A percentile compares a stretch with the other conserved stretches of the same genome.
Evolutionary conservation across 2,329 filamentous ascomycete genomes (phyloP).

Genomic region (Cytospora chrysosperma): DNA sequence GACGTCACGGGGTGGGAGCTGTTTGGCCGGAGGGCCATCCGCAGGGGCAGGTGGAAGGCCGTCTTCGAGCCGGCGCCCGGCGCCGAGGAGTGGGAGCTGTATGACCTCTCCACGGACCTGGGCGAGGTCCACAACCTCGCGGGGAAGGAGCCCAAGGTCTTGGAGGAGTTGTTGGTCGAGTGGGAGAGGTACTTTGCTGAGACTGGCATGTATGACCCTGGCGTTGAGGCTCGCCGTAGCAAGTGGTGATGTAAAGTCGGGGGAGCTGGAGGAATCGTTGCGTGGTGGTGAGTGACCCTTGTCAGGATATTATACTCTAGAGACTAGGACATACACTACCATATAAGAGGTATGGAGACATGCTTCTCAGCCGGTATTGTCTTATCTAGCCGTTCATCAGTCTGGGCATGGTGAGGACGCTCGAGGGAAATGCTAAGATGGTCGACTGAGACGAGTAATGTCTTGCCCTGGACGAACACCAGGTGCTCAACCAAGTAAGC

Average conservation of each 20-base stretch:
- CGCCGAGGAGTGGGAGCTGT: conserved; percentile 31
- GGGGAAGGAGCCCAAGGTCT: conserved; percentile 22
- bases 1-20: conserved; percentile 37
- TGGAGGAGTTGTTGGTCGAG: conserved; percentile 15
- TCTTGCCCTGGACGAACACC: background rate
- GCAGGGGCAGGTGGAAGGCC: conserved; percentile 35
- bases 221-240: background rate
- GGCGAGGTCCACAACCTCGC: conserved; percentile 30
- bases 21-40: conserved; percentile 35
- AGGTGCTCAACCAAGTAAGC: too few relatives aligned
- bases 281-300: too few relatives aligned
- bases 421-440: too few relatives aligned
- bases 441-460: too few relatives aligned
- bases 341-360: too few relatives aligned
- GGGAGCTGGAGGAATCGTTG: background rate
- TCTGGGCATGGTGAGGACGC: too few relatives aligned
- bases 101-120: conserved; percentile 29
- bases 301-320: too few relatives aligned
- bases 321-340: too few relatives aligned
- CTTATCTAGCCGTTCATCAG: too few relatives aligned
- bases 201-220: conserved; percentile 15
- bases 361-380: too few relatives aligned
- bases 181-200: conserved; percentile 15
- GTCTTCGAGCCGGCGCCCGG: conserved; percentile 29
- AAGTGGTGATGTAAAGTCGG: conserved; percentile 2